These are phyloP conservation scores for Chlorella sorokiniana DNA, from an alignment of 139 green algal genomes.

Conservation along the genomic window DNA sequence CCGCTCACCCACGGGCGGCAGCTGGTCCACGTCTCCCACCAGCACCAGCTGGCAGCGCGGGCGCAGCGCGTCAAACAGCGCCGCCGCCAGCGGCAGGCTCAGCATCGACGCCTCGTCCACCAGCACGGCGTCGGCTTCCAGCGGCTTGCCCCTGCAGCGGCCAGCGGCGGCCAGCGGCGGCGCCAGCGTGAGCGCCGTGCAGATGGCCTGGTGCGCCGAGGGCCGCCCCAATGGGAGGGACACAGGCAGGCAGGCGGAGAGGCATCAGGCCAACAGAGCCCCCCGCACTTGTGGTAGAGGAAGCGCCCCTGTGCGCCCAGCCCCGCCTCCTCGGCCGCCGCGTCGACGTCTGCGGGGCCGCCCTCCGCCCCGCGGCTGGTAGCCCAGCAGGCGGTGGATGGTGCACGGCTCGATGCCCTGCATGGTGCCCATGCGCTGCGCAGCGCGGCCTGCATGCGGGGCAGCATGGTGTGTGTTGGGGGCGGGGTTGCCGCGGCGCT, in stretches of 20 bases:
- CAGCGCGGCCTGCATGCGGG: constrained; percentile 54
- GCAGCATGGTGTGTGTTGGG: background rate
- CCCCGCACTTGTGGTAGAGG: constrained; percentile 10
- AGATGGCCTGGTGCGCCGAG: background rate
- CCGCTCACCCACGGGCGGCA: constrained; percentile 76
- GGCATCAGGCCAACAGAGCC: too few species aligned
- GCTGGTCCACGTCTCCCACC: constrained; percentile 88
- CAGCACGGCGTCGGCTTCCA: constrained; percentile 61
- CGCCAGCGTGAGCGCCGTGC: background rate
- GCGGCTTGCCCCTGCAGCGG: constrained; percentile 33
- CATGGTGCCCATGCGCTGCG: constrained; percentile 60
- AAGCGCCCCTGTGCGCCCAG: constrained; percentile 15
- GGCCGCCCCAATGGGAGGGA: background rate
- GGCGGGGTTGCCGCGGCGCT: too few species aligned
- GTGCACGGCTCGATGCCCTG: constrained; percentile 50
- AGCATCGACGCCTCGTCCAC: constrained; percentile 89
- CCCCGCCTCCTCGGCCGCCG: background rate
- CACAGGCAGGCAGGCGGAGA: background rate
- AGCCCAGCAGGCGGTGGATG: constrained; percentile 77
- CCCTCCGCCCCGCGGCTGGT: constrained; percentile 24
- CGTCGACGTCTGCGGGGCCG: constrained; percentile 3
- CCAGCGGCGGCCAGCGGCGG: background rate
- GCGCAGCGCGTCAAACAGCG: constrained; percentile 68
- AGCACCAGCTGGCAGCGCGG: constrained; percentile 67
- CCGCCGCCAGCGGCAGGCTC: constrained; percentile 69